These are phyloP conservation scores for Dactylellina haptotyla DNA, from an alignment of 2,329 filamentous ascomycete genomes.

Conservation along the genomic window DNA sequence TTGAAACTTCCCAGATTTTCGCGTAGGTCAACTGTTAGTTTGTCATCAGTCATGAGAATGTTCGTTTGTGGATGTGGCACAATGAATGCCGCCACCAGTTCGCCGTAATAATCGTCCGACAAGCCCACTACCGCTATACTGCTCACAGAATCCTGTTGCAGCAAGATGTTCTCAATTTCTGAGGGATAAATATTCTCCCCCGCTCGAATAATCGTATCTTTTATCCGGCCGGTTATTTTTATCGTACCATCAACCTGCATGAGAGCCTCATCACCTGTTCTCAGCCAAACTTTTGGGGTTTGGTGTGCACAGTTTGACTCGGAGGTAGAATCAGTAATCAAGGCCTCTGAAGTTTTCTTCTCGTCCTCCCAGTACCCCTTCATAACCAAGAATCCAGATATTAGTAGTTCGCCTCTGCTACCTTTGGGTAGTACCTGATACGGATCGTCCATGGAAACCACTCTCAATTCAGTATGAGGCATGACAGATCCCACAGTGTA, in stretches of 20 bases:
- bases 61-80: neutral
- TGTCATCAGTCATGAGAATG: neutral
- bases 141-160: constrained; percentile 74
- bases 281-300: constrained; percentile 53
- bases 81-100: constrained; percentile 86
- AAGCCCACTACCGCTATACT: constrained; percentile 86
- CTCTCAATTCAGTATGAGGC: constrained; percentile 78
- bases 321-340: constrained; percentile 68
- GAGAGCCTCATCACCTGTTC: constrained; percentile 89
- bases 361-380: constrained; percentile 86
- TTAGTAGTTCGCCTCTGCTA: constrained; percentile 81
- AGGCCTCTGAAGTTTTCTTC: constrained; percentile 73
- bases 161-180: constrained; percentile 88
- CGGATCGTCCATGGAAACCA: constrained; percentile 77
- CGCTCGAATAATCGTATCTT: constrained; percentile 92
- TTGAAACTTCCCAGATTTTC: neutral
- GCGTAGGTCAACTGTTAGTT: constrained; percentile 4
- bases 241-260: constrained; percentile 77
- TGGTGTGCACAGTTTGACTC: constrained; percentile 67
- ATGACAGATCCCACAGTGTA: constrained; percentile 79
- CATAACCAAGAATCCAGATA: constrained; percentile 78
- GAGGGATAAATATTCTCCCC: constrained; percentile 87
- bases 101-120: constrained; percentile 82
- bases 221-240: constrained; percentile 83
- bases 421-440: constrained; percentile 70